These are phyloP conservation scores for Aegilops umbellulata DNA, from an alignment of 176 grass and related monocot species.

Conservation along the genomic window DNA sequence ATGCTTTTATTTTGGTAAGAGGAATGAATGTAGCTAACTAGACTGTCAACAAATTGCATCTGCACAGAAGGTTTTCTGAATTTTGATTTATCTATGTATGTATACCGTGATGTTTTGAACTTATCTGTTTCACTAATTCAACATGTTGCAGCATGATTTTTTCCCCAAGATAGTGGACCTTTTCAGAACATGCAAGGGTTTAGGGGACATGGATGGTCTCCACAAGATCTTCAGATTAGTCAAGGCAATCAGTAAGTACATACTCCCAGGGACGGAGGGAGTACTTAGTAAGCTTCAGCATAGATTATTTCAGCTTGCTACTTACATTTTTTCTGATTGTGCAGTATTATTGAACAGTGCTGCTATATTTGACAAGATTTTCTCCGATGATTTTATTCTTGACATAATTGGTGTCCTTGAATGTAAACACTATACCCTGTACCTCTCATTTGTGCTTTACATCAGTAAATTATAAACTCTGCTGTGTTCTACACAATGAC, in stretches of 20 bases:
- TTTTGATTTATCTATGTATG: conserved; percentile 21
- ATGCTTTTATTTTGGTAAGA: neutral
- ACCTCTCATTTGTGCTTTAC: conserved; percentile 24
- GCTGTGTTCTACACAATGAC: conserved; percentile 8
- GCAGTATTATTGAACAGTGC: conserved; percentile 76
- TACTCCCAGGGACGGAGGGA: neutral
- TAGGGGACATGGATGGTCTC: conserved; percentile 59
- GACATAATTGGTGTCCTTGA: conserved; percentile 86
- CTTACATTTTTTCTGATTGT: conserved; percentile 47
- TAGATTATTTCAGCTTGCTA: conserved; percentile 12
- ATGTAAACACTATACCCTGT: conserved; percentile 54
- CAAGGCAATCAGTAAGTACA: conserved; percentile 74
- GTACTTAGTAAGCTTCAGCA: conserved; percentile 25
- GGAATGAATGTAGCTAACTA: neutral
- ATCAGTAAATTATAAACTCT: conserved; percentile 19
- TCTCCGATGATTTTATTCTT: conserved; percentile 77
- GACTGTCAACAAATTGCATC: neutral
- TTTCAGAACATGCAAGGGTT: conserved; percentile 72
- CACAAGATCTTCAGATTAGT: conserved; percentile 88
- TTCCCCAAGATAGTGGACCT: conserved; percentile 74
- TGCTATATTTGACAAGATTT: conserved; percentile 70
- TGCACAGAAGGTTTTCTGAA: conserved; percentile 9
- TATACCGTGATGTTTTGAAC: conserved; percentile 1
- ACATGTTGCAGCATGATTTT: conserved; percentile 61
- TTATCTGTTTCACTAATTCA: conserved; percentile 3